Evolutionary conservation across 1,139 yeast species (phyloP).

Genomic region (Saccharomyces pastorianus): DNA sequence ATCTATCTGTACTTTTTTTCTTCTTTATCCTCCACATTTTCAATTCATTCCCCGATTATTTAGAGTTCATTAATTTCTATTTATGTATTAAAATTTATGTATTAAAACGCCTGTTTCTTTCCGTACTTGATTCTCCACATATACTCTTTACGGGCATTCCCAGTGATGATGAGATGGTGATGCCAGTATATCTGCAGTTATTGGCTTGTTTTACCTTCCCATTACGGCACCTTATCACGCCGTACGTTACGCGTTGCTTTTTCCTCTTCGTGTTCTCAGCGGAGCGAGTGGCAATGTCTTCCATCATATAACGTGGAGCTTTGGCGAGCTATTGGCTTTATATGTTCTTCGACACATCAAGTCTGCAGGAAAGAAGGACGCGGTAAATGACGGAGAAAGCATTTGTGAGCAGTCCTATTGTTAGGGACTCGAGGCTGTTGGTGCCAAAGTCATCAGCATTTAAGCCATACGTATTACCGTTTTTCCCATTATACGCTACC

Average conservation of each 20-base stretch:
- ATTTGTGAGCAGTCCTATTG: constrained; percentile 34
- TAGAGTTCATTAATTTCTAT: not conserved
- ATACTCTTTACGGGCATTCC: not conserved
- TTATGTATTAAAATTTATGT: not conserved
- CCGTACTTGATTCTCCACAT: not conserved
- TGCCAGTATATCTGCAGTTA: not conserved
- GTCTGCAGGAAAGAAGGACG: not conserved
- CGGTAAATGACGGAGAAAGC: constrained; percentile 20
- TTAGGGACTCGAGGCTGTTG: constrained; percentile 46
- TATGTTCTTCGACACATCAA: not conserved
- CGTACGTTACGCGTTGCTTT: not conserved
- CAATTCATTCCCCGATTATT: not conserved
- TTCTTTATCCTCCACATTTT: constrained; percentile 10
- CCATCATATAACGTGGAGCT: not conserved
- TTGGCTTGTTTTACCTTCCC: not conserved
- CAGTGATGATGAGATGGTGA: not conserved
- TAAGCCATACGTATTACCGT: constrained; percentile 84
- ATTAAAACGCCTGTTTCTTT: not conserved
- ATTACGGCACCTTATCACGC: not conserved
- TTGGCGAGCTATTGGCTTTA: not conserved
- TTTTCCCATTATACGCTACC: constrained; percentile 67
- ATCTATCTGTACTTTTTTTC: not conserved
- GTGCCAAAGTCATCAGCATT: constrained; percentile 52
- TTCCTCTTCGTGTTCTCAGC: not conserved
- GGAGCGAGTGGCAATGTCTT: not conserved